Base-by-base conservation (phyloP, 805 yeast genomes). In the Candida chauliodis region DNA sequence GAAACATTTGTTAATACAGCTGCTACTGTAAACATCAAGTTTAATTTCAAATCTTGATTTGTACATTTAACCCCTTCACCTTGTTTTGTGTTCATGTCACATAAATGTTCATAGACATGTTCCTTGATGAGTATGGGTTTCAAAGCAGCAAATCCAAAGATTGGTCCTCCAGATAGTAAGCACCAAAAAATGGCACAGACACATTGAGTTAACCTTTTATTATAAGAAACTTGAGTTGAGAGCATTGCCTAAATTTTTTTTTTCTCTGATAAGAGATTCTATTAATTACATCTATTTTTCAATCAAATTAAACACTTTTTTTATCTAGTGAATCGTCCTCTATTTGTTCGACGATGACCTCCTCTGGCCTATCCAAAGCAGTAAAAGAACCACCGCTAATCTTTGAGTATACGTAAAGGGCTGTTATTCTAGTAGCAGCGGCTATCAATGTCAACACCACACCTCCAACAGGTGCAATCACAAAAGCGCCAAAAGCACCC, bases 401-500 rank as follows among this genome's bases (percentile, higher is more conserved):
- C 36, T 53, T 64, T 22, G 72, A 51, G 34, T 58, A 55, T 3
- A 60, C 20, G 39, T 57, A 71, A 22, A 47, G 43, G 11, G 49
- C 42, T 1, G 53, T 40, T 24, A 76, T 55, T 60, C 93, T 72
- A 11, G 69, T 17, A 3, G 52, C 80, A 19, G 84, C 71, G 30
- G 72, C 68, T 20, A 68, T 50, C 10, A 76, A 58, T 2, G 85
- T 80, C 44, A 81, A 66, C 5, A 82, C 44, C 2, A 89, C 46
- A 8, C 91, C 88, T 19, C 91, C 95, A 28, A 81, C 71, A 5
- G 96, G 96, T 1, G 96, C 93, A 45, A 82, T 84, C 5, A 85
- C 91, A 61, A 90, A 90, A 2, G 96, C 96, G 17, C 95, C 97
- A 64, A 90, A 90, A 0, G 95, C 81, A 51, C 95, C 86, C 96